Base-by-base conservation (phyloP, 352 stramenopile species). In the Chrysophaeum taylorii region DNA sequence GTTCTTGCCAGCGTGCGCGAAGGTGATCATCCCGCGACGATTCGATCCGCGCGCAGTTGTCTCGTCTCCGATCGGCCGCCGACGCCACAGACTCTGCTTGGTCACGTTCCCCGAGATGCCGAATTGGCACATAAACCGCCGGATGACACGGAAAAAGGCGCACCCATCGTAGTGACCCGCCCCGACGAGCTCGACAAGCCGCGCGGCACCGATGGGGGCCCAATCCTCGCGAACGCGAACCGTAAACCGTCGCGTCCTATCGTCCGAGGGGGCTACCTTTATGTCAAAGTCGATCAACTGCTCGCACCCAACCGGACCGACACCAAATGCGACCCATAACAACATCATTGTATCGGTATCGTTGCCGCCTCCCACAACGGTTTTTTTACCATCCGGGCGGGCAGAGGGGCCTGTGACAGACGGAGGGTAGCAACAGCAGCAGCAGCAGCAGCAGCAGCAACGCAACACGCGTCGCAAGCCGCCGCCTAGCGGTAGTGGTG, bases 401-500 rank as follows among this genome's bases (percentile, higher is more conserved):
- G n/a, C n/a, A n/a, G n/a, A n/a, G n/a, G n/a, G n/a, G n/a, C n/a
- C n/a, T n/a, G n/a, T n/a, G n/a, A n/a, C n/a, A n/a, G n/a, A n/a
- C n/a, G n/a, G n/a, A n/a, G n/a, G n/a, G n/a, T n/a, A n/a, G n/a
- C n/a, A n/a, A n/a, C n/a, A n/a, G n/a, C n/a, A n/a, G n/a, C n/a
- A n/a, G n/a, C n/a, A n/a, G n/a, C n/a, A n/a, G n/a, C n/a, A n/a
- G n/a, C n/a, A n/a, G n/a, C n/a, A n/a, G n/a, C n/a, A n/a, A n/a
- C n/a, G n/a, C n/a, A n/a, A n/a, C n/a, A n/a, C n/a, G n/a, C n/a
- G n/a, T n/a, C n/a, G n/a, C n/a, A n/a, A n/a, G n/a, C n/a, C n/a
- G n/a, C n/a, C 33, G 64, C 43, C 93, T 94, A 99, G 86, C 94
- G 92, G 84, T 99, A 99, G 73, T 97, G 87, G 81, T 98, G 93